Evolutionary conservation across 2,329 filamentous ascomycete species (phyloP), one percentile per base, ranked within the genome.

Genomic region (Arachnomyces sp.): DNA sequence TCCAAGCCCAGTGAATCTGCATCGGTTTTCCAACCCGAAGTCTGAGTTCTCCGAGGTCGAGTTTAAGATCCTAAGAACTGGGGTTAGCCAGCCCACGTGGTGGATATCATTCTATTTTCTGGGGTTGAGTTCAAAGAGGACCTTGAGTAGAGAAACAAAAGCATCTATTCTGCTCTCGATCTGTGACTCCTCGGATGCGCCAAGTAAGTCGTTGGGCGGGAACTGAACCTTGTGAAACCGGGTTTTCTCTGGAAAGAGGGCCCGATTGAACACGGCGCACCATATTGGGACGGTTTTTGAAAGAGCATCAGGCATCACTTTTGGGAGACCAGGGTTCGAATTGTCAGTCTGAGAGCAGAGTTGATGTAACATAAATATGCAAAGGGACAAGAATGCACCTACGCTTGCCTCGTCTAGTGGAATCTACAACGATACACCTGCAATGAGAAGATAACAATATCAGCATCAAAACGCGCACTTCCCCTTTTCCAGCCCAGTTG

Each of bases 221-320:
- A 84, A 82, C 52, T 79, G 74, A 6, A 96, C 71, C 1, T 61
- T 51, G 53, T 81, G 70, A 14, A 60, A 64, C 12, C 58, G 55
- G 13, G 53, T 49, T 2, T 67, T 49, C 14, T 70, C 63, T 0
- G 84, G 82, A 57, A 94, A 94, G 3, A 96, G 67, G 2, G 79
- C 69, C 34, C 75, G 72, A 63, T 96, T 96, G 52, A 95, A 64
- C 13, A 95, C 85, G 46, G 82, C 78, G 61, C 84, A 89, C 92
- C 92, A 98, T 46, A 94, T 84, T 2, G 92, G 90, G 17, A 96
- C 72, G 0, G 92, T 96, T 62, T 94, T 95, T 52, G 84, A 87
- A 13, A 98, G 73, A 12, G 92, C 89, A 65, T 98, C 92, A 1
- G 92, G 90, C 80, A 96, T 94, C 51, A 77, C 80, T 82, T 47